These are phyloP conservation scores for Gracilaria caudata DNA, from an alignment of 23 red algal genomes.

Conservation along the genomic window DNA sequence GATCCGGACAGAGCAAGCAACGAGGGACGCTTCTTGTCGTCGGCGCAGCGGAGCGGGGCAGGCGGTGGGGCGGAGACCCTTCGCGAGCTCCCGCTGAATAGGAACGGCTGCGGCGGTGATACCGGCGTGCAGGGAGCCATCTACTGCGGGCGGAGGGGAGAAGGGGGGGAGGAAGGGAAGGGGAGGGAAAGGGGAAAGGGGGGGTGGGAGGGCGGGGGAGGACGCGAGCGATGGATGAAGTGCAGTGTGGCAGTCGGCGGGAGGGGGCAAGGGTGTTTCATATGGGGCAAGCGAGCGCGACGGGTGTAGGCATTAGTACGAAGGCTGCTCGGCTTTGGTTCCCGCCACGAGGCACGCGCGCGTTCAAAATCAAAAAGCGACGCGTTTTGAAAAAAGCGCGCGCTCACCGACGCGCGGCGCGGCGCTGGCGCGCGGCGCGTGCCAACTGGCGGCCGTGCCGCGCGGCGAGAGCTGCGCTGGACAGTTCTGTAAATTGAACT, in stretches of 20 bases:
- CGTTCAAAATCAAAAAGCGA: conserved; percentile 15
- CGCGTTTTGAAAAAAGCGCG: conserved; percentile 2
- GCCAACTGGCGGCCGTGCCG: neutral
- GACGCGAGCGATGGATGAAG: neutral
- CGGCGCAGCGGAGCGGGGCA: conserved; percentile 15
- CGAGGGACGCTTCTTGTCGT: conserved; percentile 11
- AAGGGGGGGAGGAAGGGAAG: neutral
- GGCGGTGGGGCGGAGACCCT: conserved; percentile 19
- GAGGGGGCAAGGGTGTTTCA: neutral
- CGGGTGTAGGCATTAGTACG: conserved; percentile 33
- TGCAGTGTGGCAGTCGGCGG: neutral
- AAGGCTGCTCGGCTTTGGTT: conserved; percentile 8
- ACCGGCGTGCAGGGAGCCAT: conserved; percentile 43
- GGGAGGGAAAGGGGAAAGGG: neutral
- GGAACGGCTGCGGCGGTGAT: conserved; percentile 27
- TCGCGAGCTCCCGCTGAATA: conserved; percentile 9
- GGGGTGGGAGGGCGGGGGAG: neutral
- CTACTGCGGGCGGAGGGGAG: neutral
- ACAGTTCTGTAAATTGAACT: neutral
- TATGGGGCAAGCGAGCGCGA: neutral
- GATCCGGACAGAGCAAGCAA: neutral
- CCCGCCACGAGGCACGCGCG: conserved; percentile 14
- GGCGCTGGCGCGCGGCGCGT: neutral
- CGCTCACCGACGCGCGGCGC: neutral
- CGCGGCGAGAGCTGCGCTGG: too few species aligned